Conservation (phyloP, 2,329 filamentous ascomycete species). For the Knufia fluminis region DNA sequence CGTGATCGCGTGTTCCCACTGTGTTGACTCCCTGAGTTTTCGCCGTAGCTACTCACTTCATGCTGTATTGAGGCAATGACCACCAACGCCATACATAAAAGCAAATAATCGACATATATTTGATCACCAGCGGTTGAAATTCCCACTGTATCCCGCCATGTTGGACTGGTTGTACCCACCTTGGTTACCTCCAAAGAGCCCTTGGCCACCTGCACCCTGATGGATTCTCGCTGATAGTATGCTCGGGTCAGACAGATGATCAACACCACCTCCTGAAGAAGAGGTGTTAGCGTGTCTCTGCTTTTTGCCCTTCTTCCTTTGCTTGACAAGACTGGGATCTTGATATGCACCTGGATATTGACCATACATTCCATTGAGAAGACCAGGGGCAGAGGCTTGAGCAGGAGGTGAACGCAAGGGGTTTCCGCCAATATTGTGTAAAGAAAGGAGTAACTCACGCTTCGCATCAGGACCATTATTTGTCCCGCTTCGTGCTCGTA, state of each 20-base stretch:
- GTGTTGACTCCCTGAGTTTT: constrained; percentile 19
- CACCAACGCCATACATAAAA: constrained; percentile 25
- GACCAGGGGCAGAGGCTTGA: constrained; percentile 85
- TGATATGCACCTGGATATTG: constrained; percentile 69
- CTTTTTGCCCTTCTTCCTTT: constrained; percentile 99
- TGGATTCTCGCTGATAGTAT: constrained; percentile 97
- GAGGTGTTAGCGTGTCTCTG: constrained; percentile 99
- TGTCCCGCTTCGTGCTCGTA: constrained; percentile 57
- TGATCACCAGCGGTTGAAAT: constrained; percentile 58
- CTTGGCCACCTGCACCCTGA: constrained; percentile 80
- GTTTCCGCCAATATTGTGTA: constrained; percentile 58
- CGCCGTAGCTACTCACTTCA: constrained; percentile 18
- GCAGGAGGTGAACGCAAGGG: constrained; percentile 69
- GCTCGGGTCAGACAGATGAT: constrained; percentile 99
- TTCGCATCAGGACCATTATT: constrained; percentile 75
- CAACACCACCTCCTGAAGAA: constrained; percentile 96
- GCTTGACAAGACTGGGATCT: constrained; percentile 82
- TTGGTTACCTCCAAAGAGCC: constrained; percentile 76
- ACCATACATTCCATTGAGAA: constrained; percentile 86
- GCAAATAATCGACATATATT: constrained; percentile 17
- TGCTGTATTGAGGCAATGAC: constrained; percentile 19
- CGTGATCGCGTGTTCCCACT: constrained; percentile 16
- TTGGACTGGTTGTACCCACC: constrained; percentile 77
- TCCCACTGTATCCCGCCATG: constrained; percentile 66
- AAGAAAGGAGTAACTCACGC: constrained; percentile 98